These are phyloP conservation scores for Stenogyne calaminthoides DNA, from an alignment of 305 asterid species.

Conservation along the genomic window DNA sequence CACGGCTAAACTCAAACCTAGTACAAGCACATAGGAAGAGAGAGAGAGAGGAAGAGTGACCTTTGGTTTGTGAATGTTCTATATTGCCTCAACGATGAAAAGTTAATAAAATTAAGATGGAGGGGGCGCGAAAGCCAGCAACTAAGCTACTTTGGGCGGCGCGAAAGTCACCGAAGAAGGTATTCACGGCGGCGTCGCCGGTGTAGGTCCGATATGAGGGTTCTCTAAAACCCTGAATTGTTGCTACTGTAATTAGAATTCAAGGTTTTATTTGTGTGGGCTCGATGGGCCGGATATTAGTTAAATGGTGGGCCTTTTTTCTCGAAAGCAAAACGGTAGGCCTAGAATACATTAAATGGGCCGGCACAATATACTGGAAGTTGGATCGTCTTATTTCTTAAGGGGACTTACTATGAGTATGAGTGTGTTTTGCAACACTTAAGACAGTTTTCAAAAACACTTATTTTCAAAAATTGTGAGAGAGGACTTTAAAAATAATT, in stretches of 20 bases:
- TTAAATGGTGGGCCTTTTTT: neutral
- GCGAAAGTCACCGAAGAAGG: neutral
- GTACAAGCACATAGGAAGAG: neutral
- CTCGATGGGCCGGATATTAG: slow-evolving; percentile 2
- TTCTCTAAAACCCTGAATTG: slow-evolving; percentile 29
- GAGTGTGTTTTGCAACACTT: too few species aligned
- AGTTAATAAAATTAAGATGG: neutral
- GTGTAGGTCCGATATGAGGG: slow-evolving; percentile 9
- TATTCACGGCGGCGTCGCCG: slow-evolving; percentile 29
- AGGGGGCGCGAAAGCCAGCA: neutral
- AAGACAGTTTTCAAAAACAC: too few species aligned
- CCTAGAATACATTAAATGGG: neutral
- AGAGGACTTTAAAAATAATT: too few species aligned
- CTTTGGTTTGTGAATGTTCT: slow-evolving; percentile 8
- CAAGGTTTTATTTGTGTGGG: slow-evolving; percentile 24
- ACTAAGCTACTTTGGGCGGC: neutral
- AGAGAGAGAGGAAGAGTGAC: neutral
- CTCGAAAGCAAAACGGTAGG: too few species aligned
- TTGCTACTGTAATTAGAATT: neutral
- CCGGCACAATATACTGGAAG: neutral
- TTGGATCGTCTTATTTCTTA: too few species aligned
- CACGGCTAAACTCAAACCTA: neutral
- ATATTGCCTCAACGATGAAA: neutral
- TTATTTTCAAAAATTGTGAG: too few species aligned
- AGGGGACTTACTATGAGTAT: too few species aligned